These are phyloP conservation scores for Phalaenopsis equestris DNA, from an alignment of 106 monocot genomes.

Conservation along the genomic window DNA sequence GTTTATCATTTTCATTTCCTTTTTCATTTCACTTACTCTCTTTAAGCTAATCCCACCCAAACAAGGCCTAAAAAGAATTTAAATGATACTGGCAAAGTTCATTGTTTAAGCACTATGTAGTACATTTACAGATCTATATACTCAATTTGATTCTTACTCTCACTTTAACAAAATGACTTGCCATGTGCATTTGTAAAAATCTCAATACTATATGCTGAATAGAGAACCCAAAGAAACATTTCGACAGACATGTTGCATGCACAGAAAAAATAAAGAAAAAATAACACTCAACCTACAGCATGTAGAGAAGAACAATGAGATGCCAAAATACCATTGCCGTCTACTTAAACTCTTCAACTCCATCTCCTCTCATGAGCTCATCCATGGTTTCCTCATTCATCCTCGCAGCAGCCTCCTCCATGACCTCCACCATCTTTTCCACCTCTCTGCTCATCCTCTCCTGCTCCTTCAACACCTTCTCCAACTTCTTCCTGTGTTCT, in stretches of 20 bases:
- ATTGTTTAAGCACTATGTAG: too few species aligned
- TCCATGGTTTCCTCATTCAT: slow-evolving; percentile 33
- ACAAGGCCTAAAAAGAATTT: too few species aligned
- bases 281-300: too few species aligned
- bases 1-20: too few species aligned
- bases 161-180: neutral
- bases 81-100: too few species aligned
- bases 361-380: slow-evolving; percentile 17
- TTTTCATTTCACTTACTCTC: too few species aligned
- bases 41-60: too few species aligned
- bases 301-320: too few species aligned
- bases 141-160: too few species aligned
- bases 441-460: slow-evolving; percentile 39
- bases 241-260: slow-evolving; percentile 7
- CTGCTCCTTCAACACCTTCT: slow-evolving; percentile 42
- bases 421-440: slow-evolving; percentile 38
- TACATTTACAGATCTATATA: too few species aligned
- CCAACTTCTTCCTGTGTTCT: slow-evolving; percentile 31
- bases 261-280: too few species aligned
- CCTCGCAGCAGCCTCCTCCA: slow-evolving; percentile 33
- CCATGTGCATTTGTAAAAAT: neutral
- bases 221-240: slow-evolving; percentile 1
- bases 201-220: neutral
- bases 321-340: neutral
- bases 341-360: slow-evolving; percentile 27